Percentiles rank a stretch among this genome's conserved stretches.
Conservation (phyloP, 2,329 filamentous ascomycete genomes). For the Zymoseptoria crescenta region DNA sequence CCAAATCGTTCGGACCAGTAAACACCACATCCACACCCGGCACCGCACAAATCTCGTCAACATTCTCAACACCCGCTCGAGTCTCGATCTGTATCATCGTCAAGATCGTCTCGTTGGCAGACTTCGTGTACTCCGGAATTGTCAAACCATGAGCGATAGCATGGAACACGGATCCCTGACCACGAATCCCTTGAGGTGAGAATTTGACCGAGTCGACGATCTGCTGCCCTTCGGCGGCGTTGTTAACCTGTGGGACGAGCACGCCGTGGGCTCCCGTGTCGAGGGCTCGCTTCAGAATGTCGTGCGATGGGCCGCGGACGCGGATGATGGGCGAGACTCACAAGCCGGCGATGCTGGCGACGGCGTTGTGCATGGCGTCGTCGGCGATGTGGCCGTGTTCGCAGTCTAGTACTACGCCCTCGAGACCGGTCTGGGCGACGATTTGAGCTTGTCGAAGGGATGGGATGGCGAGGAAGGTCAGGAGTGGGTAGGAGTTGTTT, state of each 20-base stretch:
- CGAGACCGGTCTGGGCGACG: constrained; percentile 55
- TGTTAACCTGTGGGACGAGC: constrained; percentile 35
- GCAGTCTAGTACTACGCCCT: constrained; percentile 51
- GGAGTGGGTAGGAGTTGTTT: background rate
- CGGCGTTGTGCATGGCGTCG: constrained; percentile 47
- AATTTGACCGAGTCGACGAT: constrained; percentile 48
- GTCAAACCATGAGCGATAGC: constrained; percentile 49
- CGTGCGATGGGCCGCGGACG: constrained; percentile 47
- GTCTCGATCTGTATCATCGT: constrained; percentile 44
- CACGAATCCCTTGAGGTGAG: constrained; percentile 44
- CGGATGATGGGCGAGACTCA: constrained; percentile 36
- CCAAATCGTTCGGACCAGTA: constrained; percentile 47
- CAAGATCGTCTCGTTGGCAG: constrained; percentile 44
- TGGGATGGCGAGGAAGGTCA: constrained; percentile 40
- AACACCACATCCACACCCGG: constrained; percentile 44
- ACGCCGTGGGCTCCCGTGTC: constrained; percentile 48
- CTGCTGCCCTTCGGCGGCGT: constrained; percentile 37
- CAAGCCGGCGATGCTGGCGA: constrained; percentile 37
- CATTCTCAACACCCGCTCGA: constrained; percentile 30
- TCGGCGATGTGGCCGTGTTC: constrained; percentile 51
- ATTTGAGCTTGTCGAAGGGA: constrained; percentile 44
- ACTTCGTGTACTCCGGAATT: constrained; percentile 38
- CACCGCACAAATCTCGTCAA: constrained; percentile 43
- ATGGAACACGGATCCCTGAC: constrained; percentile 47
- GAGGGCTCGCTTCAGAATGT: constrained; percentile 52